These are phyloP conservation scores for Penicillium angulare DNA, from an alignment of 495 filamentous ascomycete genomes.

Conservation along the genomic window DNA sequence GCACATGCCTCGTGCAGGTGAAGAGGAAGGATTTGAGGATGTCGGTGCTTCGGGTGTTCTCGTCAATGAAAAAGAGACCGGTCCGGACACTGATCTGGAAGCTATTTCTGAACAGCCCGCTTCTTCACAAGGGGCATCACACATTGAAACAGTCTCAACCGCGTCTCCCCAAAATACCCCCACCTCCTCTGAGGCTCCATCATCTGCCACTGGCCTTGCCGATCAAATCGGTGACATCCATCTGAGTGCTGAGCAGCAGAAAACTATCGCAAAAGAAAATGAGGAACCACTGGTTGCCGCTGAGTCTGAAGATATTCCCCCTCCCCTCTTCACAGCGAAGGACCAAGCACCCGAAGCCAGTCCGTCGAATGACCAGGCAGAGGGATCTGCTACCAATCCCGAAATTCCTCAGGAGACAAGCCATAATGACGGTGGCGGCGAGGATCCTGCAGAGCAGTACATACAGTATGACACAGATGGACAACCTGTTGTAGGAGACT, in stretches of 20 bases:
- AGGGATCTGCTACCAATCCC: constrained; percentile 20
- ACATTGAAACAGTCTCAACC: constrained; percentile 3
- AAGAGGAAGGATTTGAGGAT: constrained; percentile 95
- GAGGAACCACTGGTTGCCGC: constrained; percentile 40
- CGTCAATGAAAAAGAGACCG: constrained; percentile 58
- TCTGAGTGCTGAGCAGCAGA: constrained; percentile 36
- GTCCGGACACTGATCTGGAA: constrained; percentile 22
- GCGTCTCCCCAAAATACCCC: constrained; percentile 1
- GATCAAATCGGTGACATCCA: constrained; percentile 52
- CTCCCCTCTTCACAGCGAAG: constrained; percentile 57
- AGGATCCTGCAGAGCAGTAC: constrained; percentile 37
- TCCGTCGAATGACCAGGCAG: constrained; percentile 26
- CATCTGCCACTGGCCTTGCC: constrained; percentile 50
- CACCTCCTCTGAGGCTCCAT: constrained; percentile 33
- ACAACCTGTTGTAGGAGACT: constrained; percentile 93
- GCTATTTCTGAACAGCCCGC: neutral
- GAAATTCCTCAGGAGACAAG: constrained; percentile 20
- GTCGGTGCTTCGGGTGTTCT: constrained; percentile 69
- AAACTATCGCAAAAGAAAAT: constrained; percentile 8
- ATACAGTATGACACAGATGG: constrained; percentile 63
- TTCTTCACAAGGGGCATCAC: neutral
- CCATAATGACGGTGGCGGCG: constrained; percentile 29
- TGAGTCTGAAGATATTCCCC: constrained; percentile 64
- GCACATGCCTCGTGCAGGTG: constrained; percentile 72
- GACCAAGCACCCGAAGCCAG: too few species aligned